Percentiles rank a stretch among this genome's conserved stretches.
phyloP scores from a whole-genome alignment of 352 stramenopile species.

The Phytophthora capsici region DNA sequence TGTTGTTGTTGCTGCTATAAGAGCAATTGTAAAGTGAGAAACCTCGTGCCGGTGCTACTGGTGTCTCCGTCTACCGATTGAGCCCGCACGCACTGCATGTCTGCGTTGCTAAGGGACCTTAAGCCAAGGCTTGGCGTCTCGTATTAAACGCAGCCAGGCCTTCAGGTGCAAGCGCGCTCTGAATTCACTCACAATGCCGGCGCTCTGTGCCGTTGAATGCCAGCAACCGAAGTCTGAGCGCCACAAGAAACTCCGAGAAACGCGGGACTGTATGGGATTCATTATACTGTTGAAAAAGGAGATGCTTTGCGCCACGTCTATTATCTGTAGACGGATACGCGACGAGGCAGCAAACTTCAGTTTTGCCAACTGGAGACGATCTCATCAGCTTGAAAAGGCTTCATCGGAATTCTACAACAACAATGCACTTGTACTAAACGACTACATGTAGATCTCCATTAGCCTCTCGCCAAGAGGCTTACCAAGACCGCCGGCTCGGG shows the following conservation, averaged over 20 bases:
- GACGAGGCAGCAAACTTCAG: conserved; percentile 20
- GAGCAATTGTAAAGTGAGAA: conserved; percentile 40
- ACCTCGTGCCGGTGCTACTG: neutral
- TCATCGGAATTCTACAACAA: too few relatives aligned
- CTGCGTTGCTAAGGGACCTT: conserved; percentile 17
- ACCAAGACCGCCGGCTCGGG: too few relatives aligned
- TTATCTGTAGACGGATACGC: conserved; percentile 25
- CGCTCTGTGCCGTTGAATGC: conserved; percentile 13
- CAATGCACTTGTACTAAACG: too few relatives aligned
- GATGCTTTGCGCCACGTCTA: conserved; percentile 17
- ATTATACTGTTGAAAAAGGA: conserved; percentile 23
- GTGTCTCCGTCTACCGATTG: neutral
- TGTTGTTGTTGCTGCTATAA: conserved; percentile 17
- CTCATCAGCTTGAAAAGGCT: neutral
- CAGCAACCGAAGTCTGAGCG: neutral
- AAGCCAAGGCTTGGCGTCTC: too few relatives aligned
- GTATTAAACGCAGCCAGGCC: conserved; percentile 14
- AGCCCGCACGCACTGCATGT: conserved; percentile 14
- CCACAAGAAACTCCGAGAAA: conserved; percentile 27
- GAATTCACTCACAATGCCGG: neutral
- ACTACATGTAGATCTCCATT: too few relatives aligned
- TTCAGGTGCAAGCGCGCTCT: conserved; percentile 1
- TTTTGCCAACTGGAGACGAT: neutral
- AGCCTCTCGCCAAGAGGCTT: too few relatives aligned
- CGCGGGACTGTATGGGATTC: conserved; percentile 5